These are phyloP conservation scores for Aspergillus amoenus DNA, from an alignment of 2,329 filamentous ascomycete genomes.

Conservation along the genomic window DNA sequence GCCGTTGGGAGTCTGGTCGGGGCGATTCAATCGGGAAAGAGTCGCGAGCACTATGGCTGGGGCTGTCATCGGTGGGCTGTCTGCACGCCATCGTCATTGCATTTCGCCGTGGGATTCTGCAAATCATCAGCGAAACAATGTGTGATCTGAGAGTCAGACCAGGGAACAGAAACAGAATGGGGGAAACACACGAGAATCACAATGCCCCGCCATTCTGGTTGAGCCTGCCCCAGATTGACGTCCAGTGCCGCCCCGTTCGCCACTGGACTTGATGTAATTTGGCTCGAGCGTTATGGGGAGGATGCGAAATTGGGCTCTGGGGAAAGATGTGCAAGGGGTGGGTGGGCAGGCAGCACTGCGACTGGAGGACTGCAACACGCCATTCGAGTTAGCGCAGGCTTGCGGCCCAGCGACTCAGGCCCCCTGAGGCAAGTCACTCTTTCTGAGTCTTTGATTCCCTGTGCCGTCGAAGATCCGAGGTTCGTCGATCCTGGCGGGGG, in stretches of 20 bases:
- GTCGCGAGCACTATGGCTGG: neutral
- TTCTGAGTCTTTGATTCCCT: neutral
- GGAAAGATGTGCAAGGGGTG: neutral
- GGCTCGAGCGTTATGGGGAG: neutral
- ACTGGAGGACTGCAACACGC: neutral
- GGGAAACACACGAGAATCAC: neutral
- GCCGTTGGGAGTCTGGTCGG: too few species aligned
- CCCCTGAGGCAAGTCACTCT: neutral
- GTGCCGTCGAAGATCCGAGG: constrained; percentile 16
- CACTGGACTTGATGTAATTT: neutral
- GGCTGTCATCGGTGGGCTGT: neutral
- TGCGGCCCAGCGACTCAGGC: neutral
- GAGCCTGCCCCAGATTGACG: neutral
- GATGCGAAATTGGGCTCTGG: neutral
- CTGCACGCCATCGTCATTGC: neutral
- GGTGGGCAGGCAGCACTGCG: neutral
- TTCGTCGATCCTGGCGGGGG: constrained; percentile 17
- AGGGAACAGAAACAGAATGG: neutral
- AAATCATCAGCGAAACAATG: neutral
- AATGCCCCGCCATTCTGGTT: neutral
- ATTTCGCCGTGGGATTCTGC: neutral
- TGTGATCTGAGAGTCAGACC: neutral
- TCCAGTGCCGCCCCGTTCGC: neutral
- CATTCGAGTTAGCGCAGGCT: neutral
- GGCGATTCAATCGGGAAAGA: neutral